These are phyloP conservation scores for Senna tora DNA, from an alignment of 306 rosid genomes.

Conservation along the genomic window DNA sequence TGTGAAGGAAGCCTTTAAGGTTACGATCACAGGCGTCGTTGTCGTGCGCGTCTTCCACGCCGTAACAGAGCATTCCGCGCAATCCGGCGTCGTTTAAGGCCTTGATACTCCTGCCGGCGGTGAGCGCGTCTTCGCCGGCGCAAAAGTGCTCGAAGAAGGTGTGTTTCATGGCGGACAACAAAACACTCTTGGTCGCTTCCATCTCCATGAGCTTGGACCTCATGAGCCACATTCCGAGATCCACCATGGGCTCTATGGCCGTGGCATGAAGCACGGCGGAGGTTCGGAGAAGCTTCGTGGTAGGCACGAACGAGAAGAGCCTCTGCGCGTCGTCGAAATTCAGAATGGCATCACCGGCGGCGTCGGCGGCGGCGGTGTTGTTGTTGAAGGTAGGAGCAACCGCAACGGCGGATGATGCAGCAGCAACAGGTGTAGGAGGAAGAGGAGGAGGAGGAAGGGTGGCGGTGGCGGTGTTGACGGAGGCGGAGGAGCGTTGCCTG, in stretches of 20 bases:
- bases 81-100: constrained; percentile 56
- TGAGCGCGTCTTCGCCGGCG: constrained; percentile 71
- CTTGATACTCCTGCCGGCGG: constrained; percentile 50
- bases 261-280: constrained; percentile 73
- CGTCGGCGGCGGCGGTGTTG: background rate
- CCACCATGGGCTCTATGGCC: constrained; percentile 74
- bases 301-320: constrained; percentile 59
- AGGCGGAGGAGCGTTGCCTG: too few species aligned
- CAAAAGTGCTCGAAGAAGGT: constrained; percentile 74
- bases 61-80: constrained; percentile 80
- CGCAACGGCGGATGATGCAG: constrained; percentile 33
- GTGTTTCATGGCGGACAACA: constrained; percentile 38
- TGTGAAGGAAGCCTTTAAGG: constrained; percentile 56
- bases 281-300: constrained; percentile 56
- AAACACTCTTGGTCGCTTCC: background rate
- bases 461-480: too few species aligned
- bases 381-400: background rate
- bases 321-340: constrained; percentile 46
- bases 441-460: too few species aligned
- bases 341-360: background rate
- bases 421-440: too few species aligned
- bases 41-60: constrained; percentile 71
- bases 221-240: constrained; percentile 79
- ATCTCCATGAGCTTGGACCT: constrained; percentile 62
- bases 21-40: constrained; percentile 69